Percentiles rank a stretch among this genome's conserved stretches.
These are phyloP conservation scores for Yamadazyma sp. DNA, from an alignment of 1,139 yeast species.

Conservation along the genomic window DNA sequence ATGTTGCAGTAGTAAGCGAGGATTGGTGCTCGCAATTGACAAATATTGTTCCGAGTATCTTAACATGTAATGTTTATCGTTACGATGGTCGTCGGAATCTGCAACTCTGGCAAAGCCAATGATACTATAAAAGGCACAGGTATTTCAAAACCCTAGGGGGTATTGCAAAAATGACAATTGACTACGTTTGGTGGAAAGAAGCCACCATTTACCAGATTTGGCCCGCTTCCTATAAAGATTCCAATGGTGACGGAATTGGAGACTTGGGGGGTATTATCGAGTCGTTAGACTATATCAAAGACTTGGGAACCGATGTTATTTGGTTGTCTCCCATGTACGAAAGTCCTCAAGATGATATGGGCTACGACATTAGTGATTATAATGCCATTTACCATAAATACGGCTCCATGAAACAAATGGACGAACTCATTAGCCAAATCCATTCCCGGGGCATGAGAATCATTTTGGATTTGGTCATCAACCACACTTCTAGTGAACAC, in stretches of 20 bases:
- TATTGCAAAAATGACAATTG: constrained; percentile 2
- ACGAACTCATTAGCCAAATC: constrained; percentile 41
- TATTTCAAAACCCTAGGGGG: too few species aligned
- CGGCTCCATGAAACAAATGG: constrained; percentile 54
- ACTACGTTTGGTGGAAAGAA: constrained; percentile 52
- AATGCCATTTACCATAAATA: constrained; percentile 49
- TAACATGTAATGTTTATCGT: constrained; percentile 1
- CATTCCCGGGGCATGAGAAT: constrained; percentile 52
- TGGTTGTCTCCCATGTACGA: constrained; percentile 61
- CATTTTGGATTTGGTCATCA: constrained; percentile 55
- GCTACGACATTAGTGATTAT: constrained; percentile 58
- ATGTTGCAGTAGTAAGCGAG: neutral
- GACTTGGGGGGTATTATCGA: constrained; percentile 54
- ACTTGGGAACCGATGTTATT: constrained; percentile 49
- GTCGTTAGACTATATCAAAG: constrained; percentile 50
- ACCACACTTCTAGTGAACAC: constrained; percentile 57
- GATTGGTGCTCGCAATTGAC: too few species aligned
- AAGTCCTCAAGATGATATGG: constrained; percentile 63
- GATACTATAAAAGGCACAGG: too few species aligned
- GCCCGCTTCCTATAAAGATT: constrained; percentile 59
- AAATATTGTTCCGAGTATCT: neutral
- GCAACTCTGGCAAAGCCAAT: too few species aligned
- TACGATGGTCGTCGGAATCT: neutral
- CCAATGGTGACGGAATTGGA: constrained; percentile 58
- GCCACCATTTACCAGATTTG: constrained; percentile 55